Evolutionary conservation across 2,329 filamentous ascomycete species (phyloP), one percentile per base, ranked within the genome.

Genomic region (Beauveria rudraprayagi): DNA sequence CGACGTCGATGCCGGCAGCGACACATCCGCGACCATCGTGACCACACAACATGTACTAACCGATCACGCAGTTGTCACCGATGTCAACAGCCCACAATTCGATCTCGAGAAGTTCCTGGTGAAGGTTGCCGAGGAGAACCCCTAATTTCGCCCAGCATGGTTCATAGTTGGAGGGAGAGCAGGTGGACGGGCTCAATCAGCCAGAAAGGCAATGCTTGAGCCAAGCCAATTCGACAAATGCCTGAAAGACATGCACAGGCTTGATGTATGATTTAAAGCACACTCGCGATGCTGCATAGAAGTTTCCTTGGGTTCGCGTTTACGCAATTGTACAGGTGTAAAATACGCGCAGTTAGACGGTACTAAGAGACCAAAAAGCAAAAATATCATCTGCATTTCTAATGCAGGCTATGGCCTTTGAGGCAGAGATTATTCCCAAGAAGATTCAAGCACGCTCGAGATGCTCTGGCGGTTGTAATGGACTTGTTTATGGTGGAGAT

Each of bases 71-170:
- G 74, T 70, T 44, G 67, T 73, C 54, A 70, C 70, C 63, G 88
- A 97, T 78, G 88, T 88, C 63, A 85, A 88, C 72, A 86, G 94
- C 79, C 86, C 92, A 72, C 91, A 92, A 72, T 97, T 97, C 79
- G 92, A 99, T 75, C 82, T 97, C 69, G 93, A 97, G 81, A 87
- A 89, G 69, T 91, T 85, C 76, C 78, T 96, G 75, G 83, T 85
- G 70, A 81, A 84, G 69, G 77, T 91, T 69, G 69, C 76, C 66
- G 76, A 79, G 72, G 74, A 82, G 71, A 82, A 76, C 71, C 73
- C 80, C 68, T 83, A 78, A 75, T 65, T 64, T 63, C 9, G 46
- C n/a, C 28, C 34, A 24, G 46, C 53, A 34, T 50, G 43, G 58
- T 19, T 50, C 24, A 46, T 46, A 26, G 37, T 53, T 43, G 56